Percentiles rank a stretch among this genome's conserved stretches.
Conservation (phyloP, 2,329 filamentous ascomycete species). For the Trichoderma sp. region DNA sequence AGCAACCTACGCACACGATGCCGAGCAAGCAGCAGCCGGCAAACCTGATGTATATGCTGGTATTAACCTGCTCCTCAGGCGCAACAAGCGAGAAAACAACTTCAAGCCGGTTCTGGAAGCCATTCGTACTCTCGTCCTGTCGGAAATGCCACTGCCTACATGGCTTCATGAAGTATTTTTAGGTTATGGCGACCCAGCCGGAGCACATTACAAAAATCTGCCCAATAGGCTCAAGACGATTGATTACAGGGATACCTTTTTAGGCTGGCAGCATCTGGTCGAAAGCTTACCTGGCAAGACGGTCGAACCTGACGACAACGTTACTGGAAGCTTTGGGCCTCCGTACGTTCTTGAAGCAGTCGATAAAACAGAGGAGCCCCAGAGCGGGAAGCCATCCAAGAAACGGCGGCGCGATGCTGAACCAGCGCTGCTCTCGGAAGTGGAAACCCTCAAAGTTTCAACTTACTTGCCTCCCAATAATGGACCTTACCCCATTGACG, state of each 20-base stretch:
- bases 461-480: constrained; percentile 87
- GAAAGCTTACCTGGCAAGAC: constrained; percentile 86
- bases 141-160: constrained; percentile 78
- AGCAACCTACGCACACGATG: constrained; percentile 73
- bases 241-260: constrained; percentile 90
- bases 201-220: constrained; percentile 81
- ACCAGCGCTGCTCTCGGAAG: constrained; percentile 58
- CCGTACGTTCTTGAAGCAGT: constrained; percentile 79
- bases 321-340: constrained; percentile 72
- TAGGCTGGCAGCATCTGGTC: constrained; percentile 91
- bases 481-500: constrained; percentile 84
- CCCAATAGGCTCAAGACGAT: constrained; percentile 73
- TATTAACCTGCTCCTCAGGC: constrained; percentile 82
- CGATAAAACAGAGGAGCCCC: constrained; percentile 51
- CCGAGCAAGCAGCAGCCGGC: constrained; percentile 61
- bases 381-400: constrained; percentile 65
- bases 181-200: constrained; percentile 91
- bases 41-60: constrained; percentile 76
- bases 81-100: constrained; percentile 89
- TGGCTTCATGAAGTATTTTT: constrained; percentile 98
- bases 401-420: constrained; percentile 82
- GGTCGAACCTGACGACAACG: constrained; percentile 73
- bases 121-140: constrained; percentile 80
- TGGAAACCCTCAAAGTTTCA: constrained; percentile 74
- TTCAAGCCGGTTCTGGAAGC: constrained; percentile 93